A percentile compares a stretch with the other conserved stretches of the same genome.
These are phyloP conservation scores for Paramyrothecium sp. DNA, from an alignment of 2,329 filamentous ascomycete genomes.

Conservation along the genomic window DNA sequence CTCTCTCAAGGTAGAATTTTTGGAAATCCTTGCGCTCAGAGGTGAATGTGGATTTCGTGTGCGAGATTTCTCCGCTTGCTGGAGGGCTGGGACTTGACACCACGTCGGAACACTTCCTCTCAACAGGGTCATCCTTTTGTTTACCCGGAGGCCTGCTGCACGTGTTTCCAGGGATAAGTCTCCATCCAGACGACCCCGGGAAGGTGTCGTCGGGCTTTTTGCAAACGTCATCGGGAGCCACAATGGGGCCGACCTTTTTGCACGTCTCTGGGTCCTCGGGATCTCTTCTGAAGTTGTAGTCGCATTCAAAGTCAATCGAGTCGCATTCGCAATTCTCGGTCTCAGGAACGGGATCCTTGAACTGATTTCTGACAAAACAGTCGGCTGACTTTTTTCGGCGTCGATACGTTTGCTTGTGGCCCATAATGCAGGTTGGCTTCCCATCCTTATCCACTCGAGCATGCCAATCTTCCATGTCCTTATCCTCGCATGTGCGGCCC, in stretches of 20 bases:
- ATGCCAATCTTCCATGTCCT: constrained; percentile 85
- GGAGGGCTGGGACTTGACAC: constrained; percentile 46
- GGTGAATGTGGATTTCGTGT: constrained; percentile 61
- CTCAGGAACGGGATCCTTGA: constrained; percentile 71
- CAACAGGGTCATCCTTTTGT: constrained; percentile 69
- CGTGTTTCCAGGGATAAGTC: constrained; percentile 81
- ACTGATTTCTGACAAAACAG: constrained; percentile 85
- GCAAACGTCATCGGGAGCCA: constrained; percentile 71
- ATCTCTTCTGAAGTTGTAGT: constrained; percentile 80
- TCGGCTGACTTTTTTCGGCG: constrained; percentile 84
- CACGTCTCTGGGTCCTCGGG: constrained; percentile 68
- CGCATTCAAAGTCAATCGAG: constrained; percentile 88
- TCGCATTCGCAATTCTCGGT: constrained; percentile 79
- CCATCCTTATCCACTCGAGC: constrained; percentile 79
- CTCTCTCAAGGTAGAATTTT: constrained; percentile 77
- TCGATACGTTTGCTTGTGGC: constrained; percentile 83
- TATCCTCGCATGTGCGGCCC: constrained; percentile 72
- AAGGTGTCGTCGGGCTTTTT: constrained; percentile 69
- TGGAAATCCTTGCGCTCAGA: constrained; percentile 50
- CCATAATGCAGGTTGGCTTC: constrained; percentile 89
- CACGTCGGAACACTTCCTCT: constrained; percentile 72
- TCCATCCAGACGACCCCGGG: constrained; percentile 84
- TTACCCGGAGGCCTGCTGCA: constrained; percentile 61
- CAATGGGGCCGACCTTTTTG: constrained; percentile 58
- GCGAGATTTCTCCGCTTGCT: constrained; percentile 64